phyloP scores from a whole-genome alignment of 805 yeast species.

The Kodamaea kakaduensis region DNA sequence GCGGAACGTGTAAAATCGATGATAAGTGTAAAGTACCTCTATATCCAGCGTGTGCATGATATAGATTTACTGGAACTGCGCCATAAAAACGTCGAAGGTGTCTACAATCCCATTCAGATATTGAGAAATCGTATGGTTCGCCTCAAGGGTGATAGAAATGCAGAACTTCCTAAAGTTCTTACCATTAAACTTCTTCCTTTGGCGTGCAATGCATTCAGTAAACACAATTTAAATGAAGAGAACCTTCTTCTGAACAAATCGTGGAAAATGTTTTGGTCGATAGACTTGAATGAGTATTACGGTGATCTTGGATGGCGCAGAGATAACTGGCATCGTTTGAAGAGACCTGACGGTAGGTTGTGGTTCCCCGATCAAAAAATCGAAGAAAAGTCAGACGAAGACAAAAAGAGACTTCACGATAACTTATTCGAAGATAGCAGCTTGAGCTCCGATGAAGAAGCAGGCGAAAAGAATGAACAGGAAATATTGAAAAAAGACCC shows the following conservation, averaged over 20 bases:
- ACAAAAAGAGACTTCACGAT: constrained; percentile 27
- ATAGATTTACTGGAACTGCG: constrained; percentile 13
- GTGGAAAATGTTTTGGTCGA: constrained; percentile 57
- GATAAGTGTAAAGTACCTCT: constrained; percentile 47
- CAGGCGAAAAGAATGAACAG: neutral
- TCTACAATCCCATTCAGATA: constrained; percentile 80
- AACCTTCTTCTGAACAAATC: constrained; percentile 12
- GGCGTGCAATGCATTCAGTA: constrained; percentile 62
- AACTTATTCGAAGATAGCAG: constrained; percentile 11
- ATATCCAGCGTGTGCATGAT: constrained; percentile 40
- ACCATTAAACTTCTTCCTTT: constrained; percentile 49
- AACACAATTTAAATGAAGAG: constrained; percentile 19
- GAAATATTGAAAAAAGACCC: constrained; percentile 3
- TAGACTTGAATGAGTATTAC: constrained; percentile 55
- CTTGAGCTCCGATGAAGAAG: neutral
- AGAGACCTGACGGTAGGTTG: constrained; percentile 40
- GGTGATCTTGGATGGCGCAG: constrained; percentile 58
- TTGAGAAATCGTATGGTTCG: constrained; percentile 66
- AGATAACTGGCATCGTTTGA: constrained; percentile 51
- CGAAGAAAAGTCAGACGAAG: constrained; percentile 6
- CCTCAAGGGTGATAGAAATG: constrained; percentile 30
- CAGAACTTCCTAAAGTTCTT: constrained; percentile 29
- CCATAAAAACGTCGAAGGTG: constrained; percentile 57
- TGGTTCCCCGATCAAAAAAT: constrained; percentile 45
- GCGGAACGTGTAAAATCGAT: constrained; percentile 48